These are phyloP conservation scores for Paramecium biaurelia DNA, from an alignment of 73 alveolate species.

Conservation along the genomic window DNA sequence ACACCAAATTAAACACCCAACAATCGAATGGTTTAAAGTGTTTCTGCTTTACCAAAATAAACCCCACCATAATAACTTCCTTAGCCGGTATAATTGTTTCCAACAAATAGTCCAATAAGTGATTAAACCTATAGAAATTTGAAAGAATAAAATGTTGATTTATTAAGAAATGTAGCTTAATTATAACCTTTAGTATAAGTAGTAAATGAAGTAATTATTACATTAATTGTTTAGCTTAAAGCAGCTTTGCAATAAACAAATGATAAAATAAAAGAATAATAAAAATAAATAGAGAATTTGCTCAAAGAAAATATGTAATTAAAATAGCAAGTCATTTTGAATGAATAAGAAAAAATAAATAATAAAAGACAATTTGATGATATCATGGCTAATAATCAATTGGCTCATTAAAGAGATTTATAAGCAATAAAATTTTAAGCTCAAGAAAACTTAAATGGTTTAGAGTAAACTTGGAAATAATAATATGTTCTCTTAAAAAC, in stretches of 20 bases:
- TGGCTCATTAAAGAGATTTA: not conserved
- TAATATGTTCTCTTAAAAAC: not conserved
- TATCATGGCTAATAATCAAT: not conserved
- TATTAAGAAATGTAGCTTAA: not conserved
- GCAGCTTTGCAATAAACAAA: not conserved
- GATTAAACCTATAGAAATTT: not conserved
- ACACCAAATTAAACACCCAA: not conserved
- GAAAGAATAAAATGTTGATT: conserved; percentile 7
- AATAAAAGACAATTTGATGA: not conserved
- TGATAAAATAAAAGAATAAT: not conserved
- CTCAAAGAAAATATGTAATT: not conserved
- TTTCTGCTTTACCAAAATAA: not conserved
- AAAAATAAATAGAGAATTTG: not conserved
- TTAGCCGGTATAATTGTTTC: not conserved
- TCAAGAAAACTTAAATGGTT: not conserved
- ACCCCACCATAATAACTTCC: not conserved
- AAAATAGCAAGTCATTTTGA: not conserved
- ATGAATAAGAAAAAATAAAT: not conserved
- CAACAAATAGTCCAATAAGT: not conserved
- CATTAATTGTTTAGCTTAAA: not conserved
- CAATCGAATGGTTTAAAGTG: not conserved
- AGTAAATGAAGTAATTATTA: not conserved
- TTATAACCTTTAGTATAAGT: not conserved
- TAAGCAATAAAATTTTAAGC: not conserved
- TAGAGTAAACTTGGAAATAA: not conserved